Conservation (phyloP, 352 stramenopile species). For the Achlya hypogyna region DNA sequence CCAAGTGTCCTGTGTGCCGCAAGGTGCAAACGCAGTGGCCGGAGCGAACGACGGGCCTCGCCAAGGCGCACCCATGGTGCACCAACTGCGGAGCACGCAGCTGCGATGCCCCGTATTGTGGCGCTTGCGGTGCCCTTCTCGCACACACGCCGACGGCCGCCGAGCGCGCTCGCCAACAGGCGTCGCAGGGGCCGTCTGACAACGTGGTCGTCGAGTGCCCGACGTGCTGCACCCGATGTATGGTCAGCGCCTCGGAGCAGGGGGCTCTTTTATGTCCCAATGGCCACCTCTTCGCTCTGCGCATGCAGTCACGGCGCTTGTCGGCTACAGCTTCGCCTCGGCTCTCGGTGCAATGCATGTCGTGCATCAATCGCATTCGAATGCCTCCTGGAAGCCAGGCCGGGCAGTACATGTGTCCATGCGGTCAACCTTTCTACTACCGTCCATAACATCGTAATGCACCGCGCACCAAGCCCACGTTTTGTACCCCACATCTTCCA, state of each 20-base stretch:
- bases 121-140: constrained; percentile 55
- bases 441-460: too few relatives aligned
- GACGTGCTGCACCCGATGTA: constrained; percentile 57
- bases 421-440: constrained; percentile 80
- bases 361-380: constrained; percentile 76
- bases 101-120: constrained; percentile 55
- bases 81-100: constrained; percentile 66
- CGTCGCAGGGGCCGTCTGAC: too few relatives aligned
- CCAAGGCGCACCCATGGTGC: constrained; percentile 80
- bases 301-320: too few relatives aligned
- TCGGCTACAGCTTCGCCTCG: constrained; percentile 20
- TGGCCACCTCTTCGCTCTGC: constrained; percentile 62
- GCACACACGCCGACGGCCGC: constrained; percentile 58
- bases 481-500: too few relatives aligned
- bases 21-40: constrained; percentile 75
- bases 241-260: constrained; percentile 56
- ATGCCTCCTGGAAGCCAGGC: constrained; percentile 76
- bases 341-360: constrained; percentile 50
- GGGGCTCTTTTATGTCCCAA: constrained; percentile 68
- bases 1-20: constrained; percentile 83
- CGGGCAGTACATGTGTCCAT: constrained; percentile 81
- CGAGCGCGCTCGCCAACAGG: constrained; percentile 39
- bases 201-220: constrained; percentile 72
- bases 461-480: too few relatives aligned
- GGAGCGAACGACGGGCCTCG: constrained; percentile 67